Base-by-base conservation (phyloP, 345 rosid species). In the Gynandropsis gynandra region DNA sequence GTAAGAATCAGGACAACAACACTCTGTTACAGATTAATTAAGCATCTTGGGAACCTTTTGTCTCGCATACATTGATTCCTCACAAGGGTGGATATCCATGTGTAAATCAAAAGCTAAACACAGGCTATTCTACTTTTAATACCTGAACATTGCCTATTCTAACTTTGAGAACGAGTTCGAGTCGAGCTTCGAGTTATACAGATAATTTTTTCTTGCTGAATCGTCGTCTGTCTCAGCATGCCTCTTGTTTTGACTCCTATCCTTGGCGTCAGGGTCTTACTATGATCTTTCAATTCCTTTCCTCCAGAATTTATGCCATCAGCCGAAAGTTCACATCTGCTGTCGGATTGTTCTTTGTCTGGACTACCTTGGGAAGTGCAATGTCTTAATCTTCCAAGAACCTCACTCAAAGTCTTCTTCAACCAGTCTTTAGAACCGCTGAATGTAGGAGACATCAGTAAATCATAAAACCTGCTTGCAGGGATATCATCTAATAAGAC, bases 171-270 rank as follows among this genome's bases (percentile, higher is more conserved):
- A n/a, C n/a, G n/a, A n/a, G n/a, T n/a, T n/a, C n/a, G n/a, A n/a
- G n/a, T n/a, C n/a, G n/a, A n/a, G n/a, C n/a, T n/a, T n/a, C n/a
- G n/a, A n/a, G n/a, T n/a, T n/a, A n/a, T n/a, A n/a, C n/a, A n/a
- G n/a, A n/a, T n/a, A n/a, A n/a, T n/a, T n/a, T n/a, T n/a, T 46
- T 54, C 19, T 7, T 24, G 4, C 29, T 24, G 2, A 24, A 24
- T 24, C 29, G 29, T 24, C 29, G 4, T 24, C 49, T 14, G 32
- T 53, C 34, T 39, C 27, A 27, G 12, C 67, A 63, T 63, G 2
- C 55, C 41, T 63, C 67, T 55, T 11, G 67, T 63, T 54, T 47
- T 47, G 31, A 54, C 61, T 47, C 67, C 56, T 50, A 19, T 42
- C 10, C 16, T 45, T 5, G 37, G 11, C 33, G 39, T 48, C 48